Conservation (phyloP, 257 asterid genomes). For the Gardenia jasminoides region DNA sequence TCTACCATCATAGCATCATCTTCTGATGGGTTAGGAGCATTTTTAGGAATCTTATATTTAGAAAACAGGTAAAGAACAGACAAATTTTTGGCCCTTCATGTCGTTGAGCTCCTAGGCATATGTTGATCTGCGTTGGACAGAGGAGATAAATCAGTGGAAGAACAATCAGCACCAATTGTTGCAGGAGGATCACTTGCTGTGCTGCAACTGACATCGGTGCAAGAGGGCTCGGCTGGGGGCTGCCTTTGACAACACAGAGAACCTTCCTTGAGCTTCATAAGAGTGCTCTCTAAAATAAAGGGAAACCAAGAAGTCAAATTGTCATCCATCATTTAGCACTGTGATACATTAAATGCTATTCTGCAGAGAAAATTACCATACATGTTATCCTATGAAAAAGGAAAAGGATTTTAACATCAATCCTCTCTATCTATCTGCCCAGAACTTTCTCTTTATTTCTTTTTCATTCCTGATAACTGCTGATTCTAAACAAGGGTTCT, state of each 20-base stretch:
- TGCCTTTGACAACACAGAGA: slow-evolving; percentile 40
- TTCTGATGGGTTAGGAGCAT: slow-evolving; percentile 21
- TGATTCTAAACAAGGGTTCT: too few relatives aligned
- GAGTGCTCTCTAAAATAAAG: slow-evolving; percentile 57
- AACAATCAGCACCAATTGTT: slow-evolving; percentile 30
- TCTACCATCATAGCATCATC: slow-evolving; percentile 28
- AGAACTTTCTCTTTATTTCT: not conserved
- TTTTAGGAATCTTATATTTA: slow-evolving; percentile 39
- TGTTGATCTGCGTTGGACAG: slow-evolving; percentile 29
- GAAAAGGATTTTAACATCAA: not conserved
- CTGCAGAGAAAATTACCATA: not conserved
- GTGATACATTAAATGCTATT: not conserved
- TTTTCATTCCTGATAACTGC: not conserved
- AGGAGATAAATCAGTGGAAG: slow-evolving; percentile 30
- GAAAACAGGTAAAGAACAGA: slow-evolving; percentile 64
- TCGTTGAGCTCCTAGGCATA: slow-evolving; percentile 20
- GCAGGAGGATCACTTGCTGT: slow-evolving; percentile 30
- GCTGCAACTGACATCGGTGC: slow-evolving; percentile 20
- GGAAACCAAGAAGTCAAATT: not conserved
- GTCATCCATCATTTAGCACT: not conserved
- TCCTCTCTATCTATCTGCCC: not conserved
- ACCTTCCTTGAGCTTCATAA: slow-evolving; percentile 76
- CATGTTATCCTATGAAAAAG: not conserved
- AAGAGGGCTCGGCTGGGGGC: slow-evolving; percentile 25
- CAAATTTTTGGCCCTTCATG: slow-evolving; percentile 28